phyloP scores from a whole-genome alignment of 768 basidiomycete species.

The Rhizopogon rudus region DNA sequence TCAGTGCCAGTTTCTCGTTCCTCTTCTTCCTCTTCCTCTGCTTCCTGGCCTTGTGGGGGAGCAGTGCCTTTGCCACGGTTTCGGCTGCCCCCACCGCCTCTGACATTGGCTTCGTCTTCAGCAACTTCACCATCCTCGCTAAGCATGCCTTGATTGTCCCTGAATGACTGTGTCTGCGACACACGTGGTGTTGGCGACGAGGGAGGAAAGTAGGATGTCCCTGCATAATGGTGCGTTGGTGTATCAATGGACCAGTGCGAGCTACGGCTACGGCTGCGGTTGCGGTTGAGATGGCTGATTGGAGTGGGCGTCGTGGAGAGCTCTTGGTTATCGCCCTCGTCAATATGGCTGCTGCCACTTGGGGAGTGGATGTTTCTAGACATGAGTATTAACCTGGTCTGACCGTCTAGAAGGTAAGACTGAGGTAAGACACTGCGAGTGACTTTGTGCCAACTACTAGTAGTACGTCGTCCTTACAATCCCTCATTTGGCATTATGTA shows the following conservation, averaged over 20 bases:
- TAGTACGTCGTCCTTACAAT: neutral
- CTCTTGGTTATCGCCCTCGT: conserved; percentile 29
- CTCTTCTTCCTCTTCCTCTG: conserved; percentile 37
- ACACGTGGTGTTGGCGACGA: conserved; percentile 44
- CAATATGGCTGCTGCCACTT: conserved; percentile 17
- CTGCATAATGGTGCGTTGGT: conserved; percentile 62
- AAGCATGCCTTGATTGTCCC: conserved; percentile 40
- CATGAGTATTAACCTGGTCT: neutral
- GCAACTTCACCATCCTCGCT: conserved; percentile 48
- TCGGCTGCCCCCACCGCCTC: conserved; percentile 23
- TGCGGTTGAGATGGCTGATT: conserved; percentile 23
- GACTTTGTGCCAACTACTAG: too few species aligned
- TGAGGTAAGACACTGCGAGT: too few species aligned
- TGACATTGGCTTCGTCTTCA: conserved; percentile 24
- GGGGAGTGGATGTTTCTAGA: conserved; percentile 13
- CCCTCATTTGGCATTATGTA: neutral
- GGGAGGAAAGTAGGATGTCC: conserved; percentile 59
- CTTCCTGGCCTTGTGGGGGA: conserved; percentile 30
- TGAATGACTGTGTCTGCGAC: conserved; percentile 35
- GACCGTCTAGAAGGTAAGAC: too few species aligned
- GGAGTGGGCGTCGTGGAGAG: conserved; percentile 44
- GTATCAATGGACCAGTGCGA: conserved; percentile 59
- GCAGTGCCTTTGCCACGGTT: conserved; percentile 39
- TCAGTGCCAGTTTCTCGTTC: conserved; percentile 12
- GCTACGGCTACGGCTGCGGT: conserved; percentile 43